Base-by-base conservation (phyloP, 129 eudicot species). In the Artemisia tridentata region DNA sequence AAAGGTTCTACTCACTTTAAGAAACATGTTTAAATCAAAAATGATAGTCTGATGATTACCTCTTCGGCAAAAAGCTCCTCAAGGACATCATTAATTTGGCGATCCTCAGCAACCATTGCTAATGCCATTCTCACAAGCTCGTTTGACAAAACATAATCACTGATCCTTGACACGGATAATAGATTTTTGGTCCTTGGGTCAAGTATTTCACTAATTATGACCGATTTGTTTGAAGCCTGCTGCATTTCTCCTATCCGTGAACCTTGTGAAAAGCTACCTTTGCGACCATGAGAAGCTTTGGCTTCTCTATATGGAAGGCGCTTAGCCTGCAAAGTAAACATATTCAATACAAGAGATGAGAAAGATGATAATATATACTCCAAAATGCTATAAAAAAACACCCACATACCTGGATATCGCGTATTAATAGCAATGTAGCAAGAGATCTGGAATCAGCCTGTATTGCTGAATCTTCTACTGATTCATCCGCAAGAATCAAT, bases 201-300 rank as follows among this genome's bases (percentile, higher is more conserved):
- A 15, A 90, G 85, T 25, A 90, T 90, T 79, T 90, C 96, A 63
- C 96, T 90, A 62, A 90, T 90, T 70, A 90, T 90, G 62, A 90
- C 95, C 3, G 96, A 84, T 41, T 84, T 84, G 66, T 82, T 91
- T 49, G 96, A 90, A 62, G 96, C 96, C 79, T 90, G 88, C 78
- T 86, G 96, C 96, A 90, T 90, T 79, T 90, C 96, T 60, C 93
- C 96, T 34, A 86, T 90, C 96, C 96, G 86, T 23, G 96, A 90
- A 58, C 96, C 96, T 77, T 82, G 91, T 21, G 96, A 90, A 80
- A 84, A 84, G 85, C 96, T 84, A 69, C 84, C 83, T 60, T 86
- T 83, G 14, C 86, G 85, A 62, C 78, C 83, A 45, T 84, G 83
- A 57, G 87, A 82, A 66, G 81, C 86, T 82, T 65, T 78, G 43